phyloP scores from a whole-genome alignment of 2,329 filamentous ascomycete genomes.

The Pseudogymnoascus verrucosus region DNA sequence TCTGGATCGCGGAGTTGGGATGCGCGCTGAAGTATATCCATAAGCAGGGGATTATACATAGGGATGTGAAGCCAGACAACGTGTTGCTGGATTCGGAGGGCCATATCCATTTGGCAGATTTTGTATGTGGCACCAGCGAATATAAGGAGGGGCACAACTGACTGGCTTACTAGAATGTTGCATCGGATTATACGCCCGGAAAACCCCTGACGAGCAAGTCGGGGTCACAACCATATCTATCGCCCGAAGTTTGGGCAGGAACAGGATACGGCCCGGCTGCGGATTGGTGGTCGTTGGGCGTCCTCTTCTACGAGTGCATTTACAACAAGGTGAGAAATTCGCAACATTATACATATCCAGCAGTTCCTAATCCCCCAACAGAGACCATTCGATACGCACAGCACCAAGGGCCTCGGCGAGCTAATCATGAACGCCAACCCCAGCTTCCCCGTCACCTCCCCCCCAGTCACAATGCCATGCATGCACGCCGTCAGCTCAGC shows the following conservation, averaged over 20 bases:
- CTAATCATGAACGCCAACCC: constrained; percentile 76
- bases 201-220: constrained; percentile 90
- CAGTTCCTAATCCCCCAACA: constrained; percentile 30
- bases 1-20: constrained; percentile 92
- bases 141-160: constrained; percentile 11
- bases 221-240: constrained; percentile 89
- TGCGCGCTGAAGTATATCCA: constrained; percentile 87
- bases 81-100: constrained; percentile 80
- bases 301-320: constrained; percentile 98
- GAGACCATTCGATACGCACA: constrained; percentile 89
- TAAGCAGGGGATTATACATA: constrained; percentile 77
- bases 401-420: constrained; percentile 69
- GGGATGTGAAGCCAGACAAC: constrained; percentile 89
- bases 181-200: constrained; percentile 79
- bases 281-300: constrained; percentile 97
- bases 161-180: constrained; percentile 65
- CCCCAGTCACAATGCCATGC: constrained; percentile 80
- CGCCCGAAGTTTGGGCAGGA: constrained; percentile 89
- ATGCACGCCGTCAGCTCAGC: constrained; percentile 81
- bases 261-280: constrained; percentile 83
- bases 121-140: constrained; percentile 51
- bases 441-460: constrained; percentile 85
- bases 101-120: constrained; percentile 95
- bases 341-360: background rate
- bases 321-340: constrained; percentile 75